A percentile compares a stretch with the other conserved stretches of the same genome.
Conservation (phyloP, 306 rosid species). For the Comarum palustre region DNA sequence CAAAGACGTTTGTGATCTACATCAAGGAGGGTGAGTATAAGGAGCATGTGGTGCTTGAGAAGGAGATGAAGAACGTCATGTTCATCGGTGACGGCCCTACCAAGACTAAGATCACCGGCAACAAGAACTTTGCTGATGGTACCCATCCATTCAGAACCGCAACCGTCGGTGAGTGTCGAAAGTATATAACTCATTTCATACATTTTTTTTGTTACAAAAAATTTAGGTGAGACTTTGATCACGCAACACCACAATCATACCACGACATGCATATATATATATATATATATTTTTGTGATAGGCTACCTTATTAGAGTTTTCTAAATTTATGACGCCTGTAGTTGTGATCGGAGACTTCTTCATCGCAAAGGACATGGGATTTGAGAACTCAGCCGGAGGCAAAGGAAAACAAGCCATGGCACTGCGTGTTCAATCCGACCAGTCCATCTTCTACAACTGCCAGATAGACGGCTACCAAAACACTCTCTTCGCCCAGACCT, state of each 20-base stretch:
- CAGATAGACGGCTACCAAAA: conserved; percentile 53
- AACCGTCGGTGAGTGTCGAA: conserved; percentile 46
- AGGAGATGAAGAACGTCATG: conserved; percentile 39
- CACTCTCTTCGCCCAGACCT: conserved; percentile 49
- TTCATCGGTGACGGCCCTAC: conserved; percentile 77
- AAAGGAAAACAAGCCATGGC: conserved; percentile 51
- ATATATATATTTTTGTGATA: neutral
- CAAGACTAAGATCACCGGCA: conserved; percentile 50
- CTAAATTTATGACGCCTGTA: conserved; percentile 14
- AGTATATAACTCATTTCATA: neutral
- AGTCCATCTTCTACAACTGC: conserved; percentile 47
- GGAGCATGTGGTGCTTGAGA: conserved; percentile 35
- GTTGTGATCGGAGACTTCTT: conserved; percentile 57
- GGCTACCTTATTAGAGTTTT: neutral
- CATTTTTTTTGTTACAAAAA: no score
- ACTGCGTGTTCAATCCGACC: conserved; percentile 44
- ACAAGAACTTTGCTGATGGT: conserved; percentile 45
- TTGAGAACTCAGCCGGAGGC: conserved; percentile 58
- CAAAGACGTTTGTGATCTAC: conserved; percentile 53
- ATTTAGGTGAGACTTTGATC: no score
- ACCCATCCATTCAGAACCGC: conserved; percentile 46
- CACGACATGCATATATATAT: neutral
- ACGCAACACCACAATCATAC: no score
- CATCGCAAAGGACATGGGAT: conserved; percentile 53
- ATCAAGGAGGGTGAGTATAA: conserved; percentile 61